phyloP scores from a whole-genome alignment of 2,329 filamentous ascomycete species.

The Diaporthe sp. region DNA sequence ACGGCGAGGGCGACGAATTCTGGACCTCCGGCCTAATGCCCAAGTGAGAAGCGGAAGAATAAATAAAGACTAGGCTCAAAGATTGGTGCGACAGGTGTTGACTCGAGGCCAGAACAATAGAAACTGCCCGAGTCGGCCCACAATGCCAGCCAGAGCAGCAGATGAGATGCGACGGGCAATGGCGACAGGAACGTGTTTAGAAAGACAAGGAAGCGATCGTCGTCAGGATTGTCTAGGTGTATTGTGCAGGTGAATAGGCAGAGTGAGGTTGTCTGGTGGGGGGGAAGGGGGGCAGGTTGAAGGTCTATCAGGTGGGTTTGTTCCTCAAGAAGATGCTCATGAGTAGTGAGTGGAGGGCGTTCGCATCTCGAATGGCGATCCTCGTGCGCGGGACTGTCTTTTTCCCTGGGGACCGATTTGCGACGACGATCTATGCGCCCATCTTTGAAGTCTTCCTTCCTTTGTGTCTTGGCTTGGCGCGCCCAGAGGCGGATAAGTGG shows the following conservation, averaged over 20 bases:
- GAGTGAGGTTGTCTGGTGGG: neutral
- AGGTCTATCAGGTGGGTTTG: conserved; percentile 19
- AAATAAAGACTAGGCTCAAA: conserved; percentile 1
- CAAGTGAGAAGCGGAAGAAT: conserved; percentile 1
- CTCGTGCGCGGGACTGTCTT: conserved; percentile 21
- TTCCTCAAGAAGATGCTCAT: conserved; percentile 24
- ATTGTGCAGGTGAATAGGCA: neutral
- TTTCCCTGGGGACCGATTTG: conserved; percentile 28
- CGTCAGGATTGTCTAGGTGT: conserved; percentile 11
- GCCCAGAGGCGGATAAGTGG: conserved; percentile 6
- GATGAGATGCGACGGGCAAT: conserved; percentile 12
- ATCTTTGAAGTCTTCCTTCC: conserved; percentile 29
- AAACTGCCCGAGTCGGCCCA: conserved; percentile 5
- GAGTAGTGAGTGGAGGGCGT: conserved; percentile 15
- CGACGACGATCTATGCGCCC: conserved; percentile 32
- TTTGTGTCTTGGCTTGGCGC: conserved; percentile 25
- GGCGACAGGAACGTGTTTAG: conserved; percentile 19
- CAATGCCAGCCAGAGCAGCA: conserved; percentile 14
- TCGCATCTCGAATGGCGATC: conserved; percentile 27
- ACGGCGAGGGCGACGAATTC: conserved; percentile 8
- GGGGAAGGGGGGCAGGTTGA: neutral
- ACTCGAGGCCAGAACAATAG: conserved; percentile 17
- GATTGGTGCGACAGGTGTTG: conserved; percentile 11
- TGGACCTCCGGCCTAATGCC: conserved; percentile 8
- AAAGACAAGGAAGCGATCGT: conserved; percentile 28